Base-by-base conservation (phyloP, 805 yeast species). In the Dipodascus albidus region DNA sequence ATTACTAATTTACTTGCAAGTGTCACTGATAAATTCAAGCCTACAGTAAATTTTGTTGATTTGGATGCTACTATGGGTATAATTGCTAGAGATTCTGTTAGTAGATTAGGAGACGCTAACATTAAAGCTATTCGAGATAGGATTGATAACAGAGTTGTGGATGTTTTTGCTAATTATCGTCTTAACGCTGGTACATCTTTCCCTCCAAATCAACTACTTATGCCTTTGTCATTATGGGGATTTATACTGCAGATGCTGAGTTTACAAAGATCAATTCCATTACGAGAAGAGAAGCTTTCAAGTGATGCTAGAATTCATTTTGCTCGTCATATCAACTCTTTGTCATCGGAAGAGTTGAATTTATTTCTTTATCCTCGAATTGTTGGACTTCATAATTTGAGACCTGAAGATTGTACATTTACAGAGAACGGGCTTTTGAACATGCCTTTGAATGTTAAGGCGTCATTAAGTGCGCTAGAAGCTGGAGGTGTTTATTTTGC, bases 1-100 rank as follows among this genome's bases (percentile, higher is more conserved):
- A 89, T 89, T n/a, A 77, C 86, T 50, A 93, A 93, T 63, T 72
- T 81, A 54, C 83, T 85, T n/a, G 79, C 87, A 49, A 86, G 95
- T 0, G 90, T 87, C 15, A 80, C 93, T 1, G 85, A 83, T 56
- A 76, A 87, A 53, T 70, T 85, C 47, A 77, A 77, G 50, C 89
- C 85, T 53, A 83, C 88, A 3, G 87, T 87, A 69, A 79, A 81
- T 52, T 87, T 83, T 66, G 83, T 85, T 9, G 96, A 89, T 62
- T 87, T 86, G 62, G 90, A 85, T 59, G 76, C 83, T 0, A 70
- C 81, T 1, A 58, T 76, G 53, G 76, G 78, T 49, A 66, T 83
- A 31, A 68, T 83, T 51, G 65, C 83, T 8, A 76, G 81, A 55
- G 80, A 80, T 55, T 70, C 64, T 51, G 69, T 66, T 62, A 75